Evolutionary conservation across 495 filamentous ascomycete genomes (phyloP).

Genomic region (Neurospora sublineolata): DNA sequence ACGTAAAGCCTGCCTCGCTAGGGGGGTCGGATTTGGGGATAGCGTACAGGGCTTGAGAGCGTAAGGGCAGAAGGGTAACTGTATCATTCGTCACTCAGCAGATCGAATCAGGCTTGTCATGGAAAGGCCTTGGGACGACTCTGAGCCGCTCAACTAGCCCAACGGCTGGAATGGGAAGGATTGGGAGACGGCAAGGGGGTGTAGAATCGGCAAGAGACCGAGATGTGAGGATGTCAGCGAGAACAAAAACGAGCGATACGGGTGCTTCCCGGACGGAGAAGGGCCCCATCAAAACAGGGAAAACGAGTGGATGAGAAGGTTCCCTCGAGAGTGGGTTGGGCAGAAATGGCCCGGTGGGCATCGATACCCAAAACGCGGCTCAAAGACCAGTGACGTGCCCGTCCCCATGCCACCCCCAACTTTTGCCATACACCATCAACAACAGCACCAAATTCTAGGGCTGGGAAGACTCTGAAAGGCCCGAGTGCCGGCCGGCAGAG

Average conservation of each 20-base stretch:
- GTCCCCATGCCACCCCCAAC: constrained; percentile 2
- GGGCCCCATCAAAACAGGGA: background rate
- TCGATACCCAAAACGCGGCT: constrained; percentile 23
- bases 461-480: background rate
- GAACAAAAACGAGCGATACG: background rate
- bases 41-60: background rate
- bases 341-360: constrained; percentile 23
- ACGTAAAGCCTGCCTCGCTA: background rate
- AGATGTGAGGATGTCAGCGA: background rate
- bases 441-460: constrained; percentile 14
- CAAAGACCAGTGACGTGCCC: constrained; percentile 19
- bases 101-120: background rate
- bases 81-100: background rate
- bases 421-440: constrained; percentile 19
- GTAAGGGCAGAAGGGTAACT: background rate
- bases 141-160: background rate
- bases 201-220: background rate
- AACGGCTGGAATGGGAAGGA: background rate
- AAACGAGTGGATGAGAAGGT: constrained; percentile 20
- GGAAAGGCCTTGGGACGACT: background rate
- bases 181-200: background rate
- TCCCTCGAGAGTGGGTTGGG: constrained; percentile 26
- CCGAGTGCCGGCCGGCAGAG: background rate
- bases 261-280: background rate
- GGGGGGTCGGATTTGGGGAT: background rate